These are phyloP conservation scores for Cercospora sesami DNA, from an alignment of 2,329 filamentous ascomycete species.

Conservation along the genomic window DNA sequence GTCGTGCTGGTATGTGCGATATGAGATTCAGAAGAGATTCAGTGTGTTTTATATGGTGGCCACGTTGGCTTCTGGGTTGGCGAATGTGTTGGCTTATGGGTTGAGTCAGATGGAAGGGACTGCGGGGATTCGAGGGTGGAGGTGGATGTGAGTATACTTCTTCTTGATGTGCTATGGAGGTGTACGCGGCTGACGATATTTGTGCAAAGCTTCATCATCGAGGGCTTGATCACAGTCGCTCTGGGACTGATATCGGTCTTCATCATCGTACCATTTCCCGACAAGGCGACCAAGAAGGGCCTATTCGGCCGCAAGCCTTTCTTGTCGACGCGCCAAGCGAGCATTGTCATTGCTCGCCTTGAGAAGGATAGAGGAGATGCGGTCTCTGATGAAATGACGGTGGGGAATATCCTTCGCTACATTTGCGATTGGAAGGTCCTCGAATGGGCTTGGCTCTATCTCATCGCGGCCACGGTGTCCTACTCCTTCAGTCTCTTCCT, in stretches of 20 bases:
- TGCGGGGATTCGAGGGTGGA: neutral
- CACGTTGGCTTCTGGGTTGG: conserved; percentile 16
- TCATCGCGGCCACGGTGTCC: conserved; percentile 56
- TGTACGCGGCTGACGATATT: neutral
- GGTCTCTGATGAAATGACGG: conserved; percentile 6
- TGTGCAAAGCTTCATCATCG: neutral
- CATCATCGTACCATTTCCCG: neutral
- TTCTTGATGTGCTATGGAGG: neutral
- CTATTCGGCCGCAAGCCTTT: neutral
- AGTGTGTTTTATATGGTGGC: conserved; percentile 19
- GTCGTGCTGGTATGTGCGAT: conserved; percentile 22
- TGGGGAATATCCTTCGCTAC: neutral
- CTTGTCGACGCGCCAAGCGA: neutral
- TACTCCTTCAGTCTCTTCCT: conserved; percentile 79
- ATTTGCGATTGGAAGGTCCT: conserved; percentile 8
- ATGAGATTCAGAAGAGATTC: conserved; percentile 22
- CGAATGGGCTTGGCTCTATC: conserved; percentile 17
- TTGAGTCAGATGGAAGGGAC: conserved; percentile 6
- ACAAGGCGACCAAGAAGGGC: neutral
- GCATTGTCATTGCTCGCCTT: neutral
- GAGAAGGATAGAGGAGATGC: neutral
- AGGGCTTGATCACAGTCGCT: neutral
- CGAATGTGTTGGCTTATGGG: conserved; percentile 20
- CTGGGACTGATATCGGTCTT: neutral
- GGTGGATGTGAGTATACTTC: neutral